These are phyloP conservation scores for Ganoderma resinaceum DNA, from an alignment of 1,284 basidiomycete species.

Conservation along the genomic window DNA sequence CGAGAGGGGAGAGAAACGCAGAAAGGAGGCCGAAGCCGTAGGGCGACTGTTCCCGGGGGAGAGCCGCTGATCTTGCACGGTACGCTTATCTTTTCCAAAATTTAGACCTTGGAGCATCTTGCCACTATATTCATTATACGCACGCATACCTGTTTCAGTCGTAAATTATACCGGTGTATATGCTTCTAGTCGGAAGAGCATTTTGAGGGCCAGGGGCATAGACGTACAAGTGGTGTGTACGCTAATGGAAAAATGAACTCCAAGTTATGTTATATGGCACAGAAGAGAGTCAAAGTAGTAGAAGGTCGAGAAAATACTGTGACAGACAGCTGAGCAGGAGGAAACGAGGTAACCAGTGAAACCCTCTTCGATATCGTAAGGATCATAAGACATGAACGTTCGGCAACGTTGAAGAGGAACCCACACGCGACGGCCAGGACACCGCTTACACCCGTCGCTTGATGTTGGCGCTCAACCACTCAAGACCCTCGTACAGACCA, in stretches of 20 bases:
- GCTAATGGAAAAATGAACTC: slow-evolving; percentile 31
- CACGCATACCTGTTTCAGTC: slow-evolving; percentile 19
- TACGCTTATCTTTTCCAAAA: not conserved
- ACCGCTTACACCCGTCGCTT: slow-evolving; percentile 76
- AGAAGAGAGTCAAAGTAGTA: slow-evolving; percentile 29
- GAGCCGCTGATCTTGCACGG: slow-evolving; percentile 44
- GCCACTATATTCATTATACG: not conserved
- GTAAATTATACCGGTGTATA: slow-evolving; percentile 33
- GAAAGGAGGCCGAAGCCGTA: slow-evolving; percentile 82
- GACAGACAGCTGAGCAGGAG: slow-evolving; percentile 34
- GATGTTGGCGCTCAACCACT: slow-evolving; percentile 94
- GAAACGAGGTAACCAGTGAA: slow-evolving; percentile 34
- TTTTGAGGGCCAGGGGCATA: slow-evolving; percentile 32
- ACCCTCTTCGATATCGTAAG: slow-evolving; percentile 42
- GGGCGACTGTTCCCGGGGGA: slow-evolving; percentile 74
- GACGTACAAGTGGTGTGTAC: slow-evolving; percentile 27
- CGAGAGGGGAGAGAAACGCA: slow-evolving; percentile 73
- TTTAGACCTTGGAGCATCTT: not conserved
- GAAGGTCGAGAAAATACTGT: slow-evolving; percentile 22
- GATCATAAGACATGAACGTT: slow-evolving; percentile 50
- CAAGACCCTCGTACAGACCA: slow-evolving; percentile 98
- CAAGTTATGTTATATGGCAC: slow-evolving; percentile 37
- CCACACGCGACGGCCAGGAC: slow-evolving; percentile 32
- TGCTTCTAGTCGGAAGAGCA: slow-evolving; percentile 34
- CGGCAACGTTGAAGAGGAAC: slow-evolving; percentile 42